These are phyloP conservation scores for Nothomitra cinnamomea DNA, from an alignment of 2,329 filamentous ascomycete genomes.

Conservation along the genomic window DNA sequence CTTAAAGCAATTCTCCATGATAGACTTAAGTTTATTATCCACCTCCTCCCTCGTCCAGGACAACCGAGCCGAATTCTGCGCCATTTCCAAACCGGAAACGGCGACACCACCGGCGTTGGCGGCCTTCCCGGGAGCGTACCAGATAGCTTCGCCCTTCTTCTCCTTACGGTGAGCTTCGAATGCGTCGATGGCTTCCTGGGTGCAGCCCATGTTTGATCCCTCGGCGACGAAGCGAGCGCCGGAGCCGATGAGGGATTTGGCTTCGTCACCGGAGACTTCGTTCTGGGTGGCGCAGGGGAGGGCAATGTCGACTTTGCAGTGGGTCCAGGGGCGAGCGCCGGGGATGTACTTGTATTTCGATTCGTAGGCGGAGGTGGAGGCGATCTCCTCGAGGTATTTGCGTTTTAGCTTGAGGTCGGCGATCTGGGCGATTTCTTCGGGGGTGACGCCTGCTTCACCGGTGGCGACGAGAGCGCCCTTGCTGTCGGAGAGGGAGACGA, in stretches of 20 bases:
- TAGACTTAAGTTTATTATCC: conserved; percentile 73
- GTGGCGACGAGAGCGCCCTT: conserved; percentile 67
- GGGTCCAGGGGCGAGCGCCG: conserved; percentile 77
- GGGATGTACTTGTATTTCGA: conserved; percentile 70
- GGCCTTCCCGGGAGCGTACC: conserved; percentile 93
- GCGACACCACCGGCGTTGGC: conserved; percentile 96
- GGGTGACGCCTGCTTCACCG: conserved; percentile 53
- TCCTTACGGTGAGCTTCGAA: conserved; percentile 64
- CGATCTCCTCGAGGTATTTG: conserved; percentile 61
- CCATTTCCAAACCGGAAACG: conserved; percentile 96
- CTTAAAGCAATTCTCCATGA: conserved; percentile 90
- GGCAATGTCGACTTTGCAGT: conserved; percentile 80
- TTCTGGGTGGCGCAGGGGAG: conserved; percentile 94
- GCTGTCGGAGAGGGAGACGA: conserved; percentile 87
- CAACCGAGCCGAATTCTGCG: conserved; percentile 82
- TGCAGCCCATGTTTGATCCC: conserved; percentile 98
- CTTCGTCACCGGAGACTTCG: conserved; percentile 87
- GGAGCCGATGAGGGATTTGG: conserved; percentile 56
- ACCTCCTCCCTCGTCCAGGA: conserved; percentile 82
- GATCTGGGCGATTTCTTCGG: conserved; percentile 64
- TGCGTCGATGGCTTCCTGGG: conserved; percentile 80
- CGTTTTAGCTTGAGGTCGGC: conserved; percentile 75
- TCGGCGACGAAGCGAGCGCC: conserved; percentile 82
- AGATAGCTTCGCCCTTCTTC: conserved; percentile 58
- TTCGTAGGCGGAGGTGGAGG: conserved; percentile 35